Evolutionary conservation across 2,329 filamentous ascomycete species (phyloP), one percentile per base, ranked within the genome.

Genomic region (Nothophaeocryptopus gaeumannii): DNA sequence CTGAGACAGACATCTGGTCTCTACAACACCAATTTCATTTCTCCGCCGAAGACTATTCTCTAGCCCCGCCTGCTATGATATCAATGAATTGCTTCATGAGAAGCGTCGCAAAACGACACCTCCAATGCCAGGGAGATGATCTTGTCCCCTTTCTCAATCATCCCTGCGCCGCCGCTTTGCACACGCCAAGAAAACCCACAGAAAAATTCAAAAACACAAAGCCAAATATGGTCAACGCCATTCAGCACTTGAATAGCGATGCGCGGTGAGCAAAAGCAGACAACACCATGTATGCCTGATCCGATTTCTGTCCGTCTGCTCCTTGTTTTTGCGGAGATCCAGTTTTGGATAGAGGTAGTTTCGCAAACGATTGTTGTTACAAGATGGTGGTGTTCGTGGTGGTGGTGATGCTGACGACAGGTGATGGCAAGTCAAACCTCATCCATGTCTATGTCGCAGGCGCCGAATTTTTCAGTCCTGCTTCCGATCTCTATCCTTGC

Each of bases 291-390:
- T 41, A 49, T 44, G 39, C 51, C 92, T 82, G 68, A 84, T 86
- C 45, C 78, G 73, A 72, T 96, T 97, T 51, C 69, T 69, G 67
- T 97, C 89, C 36, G 95, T 80, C 40, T 92, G 86, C 3, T 16
- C 12, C 8, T 47, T 26, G 20, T 26, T 26, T 26, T 26, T 26
- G n/a, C 20, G 20, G 20, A 26, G 20, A 26, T 26, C 20, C 20
- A 26, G 20, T 26, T 7, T 26, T 26, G 20, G 20, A 26, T 26
- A 26, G 20, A 26, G 20, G 20, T 26, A 26, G 20, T 7, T 38
- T 29, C 12, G 13, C 41, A 31, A 41, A 7, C 37, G 32, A 38
- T 14, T 38, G 31, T 34, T 43, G 31, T 15, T 13, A 33, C 13
- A 15, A 32, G 16, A 30, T 12, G 26, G 40, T 43, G 13, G 32